A percentile compares a stretch with the other conserved stretches of the same genome.
These are phyloP conservation scores for Sporothrix globosa DNA, from an alignment of 2,329 filamentous ascomycete species.

Conservation along the genomic window DNA sequence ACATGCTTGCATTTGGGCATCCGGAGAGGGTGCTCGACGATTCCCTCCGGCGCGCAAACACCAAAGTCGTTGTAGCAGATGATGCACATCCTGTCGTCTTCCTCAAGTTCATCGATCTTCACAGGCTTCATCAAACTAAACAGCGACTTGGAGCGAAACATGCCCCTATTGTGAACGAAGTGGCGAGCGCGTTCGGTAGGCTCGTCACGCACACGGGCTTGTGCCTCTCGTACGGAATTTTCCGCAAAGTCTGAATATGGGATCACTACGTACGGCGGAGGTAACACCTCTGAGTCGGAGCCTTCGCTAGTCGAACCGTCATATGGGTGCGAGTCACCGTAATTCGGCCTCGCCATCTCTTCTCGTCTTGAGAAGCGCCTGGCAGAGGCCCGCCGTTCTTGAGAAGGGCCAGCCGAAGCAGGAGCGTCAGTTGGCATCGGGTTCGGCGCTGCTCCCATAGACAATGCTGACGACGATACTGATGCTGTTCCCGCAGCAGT, in stretches of 20 bases:
- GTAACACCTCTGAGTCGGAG: conserved; percentile 48
- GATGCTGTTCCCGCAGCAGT: no score
- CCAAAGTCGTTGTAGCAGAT: conserved; percentile 22
- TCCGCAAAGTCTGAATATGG: background rate
- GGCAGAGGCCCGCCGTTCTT: no score
- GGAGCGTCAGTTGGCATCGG: background rate
- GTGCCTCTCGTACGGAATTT: background rate
- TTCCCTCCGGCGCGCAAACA: conserved; percentile 55
- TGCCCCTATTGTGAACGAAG: background rate
- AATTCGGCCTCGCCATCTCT: no score
- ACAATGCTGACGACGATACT: background rate
- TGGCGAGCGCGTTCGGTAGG: no score
- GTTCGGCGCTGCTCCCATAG: background rate
- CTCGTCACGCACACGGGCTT: background rate
- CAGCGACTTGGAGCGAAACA: conserved; percentile 53
- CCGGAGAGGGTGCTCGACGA: conserved; percentile 59
- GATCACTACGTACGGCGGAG: conserved; percentile 44
- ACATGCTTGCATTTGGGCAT: conserved; percentile 66
- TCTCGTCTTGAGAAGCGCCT: no score
- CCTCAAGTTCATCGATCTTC: conserved; percentile 49
- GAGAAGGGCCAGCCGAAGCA: no score
- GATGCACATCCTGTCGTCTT: conserved; percentile 54
- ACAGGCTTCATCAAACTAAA: conserved; percentile 54
- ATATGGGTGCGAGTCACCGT: no score
- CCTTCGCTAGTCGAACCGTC: conserved; percentile 37